Base-by-base conservation (phyloP, 2,329 filamentous ascomycete species). In the Arthrobotrys entomopaga region DNA sequence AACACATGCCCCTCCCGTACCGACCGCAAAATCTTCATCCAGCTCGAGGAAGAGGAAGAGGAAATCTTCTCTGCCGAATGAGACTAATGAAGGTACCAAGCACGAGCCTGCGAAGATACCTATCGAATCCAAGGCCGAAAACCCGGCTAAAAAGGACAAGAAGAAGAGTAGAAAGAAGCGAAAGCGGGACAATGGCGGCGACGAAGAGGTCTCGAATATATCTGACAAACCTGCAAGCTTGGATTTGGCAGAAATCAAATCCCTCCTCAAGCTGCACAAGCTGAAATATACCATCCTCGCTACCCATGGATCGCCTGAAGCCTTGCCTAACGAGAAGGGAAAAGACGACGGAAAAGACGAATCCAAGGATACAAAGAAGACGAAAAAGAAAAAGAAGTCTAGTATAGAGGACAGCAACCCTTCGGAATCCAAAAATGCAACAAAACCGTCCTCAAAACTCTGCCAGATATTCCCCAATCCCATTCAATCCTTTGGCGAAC, bases 281-380 rank as follows among this genome's bases (percentile, higher is more conserved):
- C 84, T 97, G 77, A 97, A 97, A 81, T 86, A 96, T 43, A 91
- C 91, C 0, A 84, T 96, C 56, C 83, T 97, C n/a, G 87, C 87
- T 22, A 85, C 84, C 82, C 82, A 50, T 2, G 57, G 70, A n/a
- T 19, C 50, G 10, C 50, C 50, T 13, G 53, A 59, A 38, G 49
- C 26, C 3, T 15, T 13, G 0, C 29, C 10, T 1, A 34, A 34
- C 29, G 29, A 34, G 29, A 34, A 34, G 29, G 29, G 10, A 34
- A 15, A 29, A 20, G 79, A 79, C 54, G 76, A 75, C 8, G 77
- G 50, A 40, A 60, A 15, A 56, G 76, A 65, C 69, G 77, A 64
- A 3, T 79, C 82, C 50, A 82, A 81, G 79, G 83, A 81, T 11
- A 80, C 81, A 46, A 82, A 80, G 54, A 70, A 64, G 29, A 81